Percentiles rank a stretch among this genome's conserved stretches.
Conservation (phyloP, 75 land plant species). For the Sequoiadendron giganteum region DNA sequence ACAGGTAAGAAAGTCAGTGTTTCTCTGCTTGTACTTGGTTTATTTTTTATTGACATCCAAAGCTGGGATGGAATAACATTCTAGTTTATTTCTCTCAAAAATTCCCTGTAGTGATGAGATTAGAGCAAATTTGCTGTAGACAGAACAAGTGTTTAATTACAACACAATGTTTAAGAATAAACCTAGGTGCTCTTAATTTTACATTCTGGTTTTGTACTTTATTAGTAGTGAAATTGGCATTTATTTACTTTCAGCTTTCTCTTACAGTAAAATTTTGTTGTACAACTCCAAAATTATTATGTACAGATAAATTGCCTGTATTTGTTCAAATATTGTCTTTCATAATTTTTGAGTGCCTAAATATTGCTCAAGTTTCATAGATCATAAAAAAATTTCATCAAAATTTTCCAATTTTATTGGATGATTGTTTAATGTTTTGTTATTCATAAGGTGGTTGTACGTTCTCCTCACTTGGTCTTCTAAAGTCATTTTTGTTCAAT, state of each 20-base stretch:
- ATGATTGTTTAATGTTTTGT: background rate
- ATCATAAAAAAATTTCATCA: background rate
- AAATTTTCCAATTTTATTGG: background rate
- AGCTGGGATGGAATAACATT: background rate
- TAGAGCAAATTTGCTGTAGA: background rate
- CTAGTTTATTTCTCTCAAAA: background rate
- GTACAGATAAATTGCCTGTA: background rate
- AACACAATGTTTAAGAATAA: background rate
- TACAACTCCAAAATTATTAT: background rate
- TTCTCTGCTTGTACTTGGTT: background rate
- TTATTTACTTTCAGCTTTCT: background rate
- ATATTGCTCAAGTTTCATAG: background rate
- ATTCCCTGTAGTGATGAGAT: background rate
- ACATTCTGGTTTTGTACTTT: background rate
- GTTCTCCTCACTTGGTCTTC: background rate
- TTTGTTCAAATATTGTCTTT: background rate
- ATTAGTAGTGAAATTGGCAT: background rate
- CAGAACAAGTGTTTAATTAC: background rate
- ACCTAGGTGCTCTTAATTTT: background rate
- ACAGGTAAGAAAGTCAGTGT: background rate
- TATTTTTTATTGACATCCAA: background rate
- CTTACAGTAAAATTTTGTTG: background rate
- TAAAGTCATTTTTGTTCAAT: background rate
- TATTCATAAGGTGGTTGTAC: background rate
- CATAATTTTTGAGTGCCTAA: background rate